A percentile compares a stretch with the other conserved stretches of the same genome.
Conservation (phyloP, 257 asterid genomes). For the Vinca minor region DNA sequence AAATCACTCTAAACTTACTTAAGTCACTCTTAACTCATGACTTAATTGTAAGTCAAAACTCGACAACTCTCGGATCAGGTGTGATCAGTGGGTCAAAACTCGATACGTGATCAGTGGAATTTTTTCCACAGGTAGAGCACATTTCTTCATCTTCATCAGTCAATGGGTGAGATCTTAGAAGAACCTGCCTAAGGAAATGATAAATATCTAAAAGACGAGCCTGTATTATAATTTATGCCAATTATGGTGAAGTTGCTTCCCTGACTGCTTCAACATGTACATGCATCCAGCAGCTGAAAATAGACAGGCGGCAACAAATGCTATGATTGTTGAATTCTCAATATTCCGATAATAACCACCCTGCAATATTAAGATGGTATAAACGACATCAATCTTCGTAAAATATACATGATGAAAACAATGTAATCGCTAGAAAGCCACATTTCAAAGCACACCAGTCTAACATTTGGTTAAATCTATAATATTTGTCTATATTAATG, state of each 20-base stretch:
- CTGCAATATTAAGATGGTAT: conserved; percentile 36
- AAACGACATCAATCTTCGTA: not conserved
- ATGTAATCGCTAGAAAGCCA: conserved; percentile 1
- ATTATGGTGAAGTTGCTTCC: conserved; percentile 63
- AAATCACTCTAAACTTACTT: too few species aligned
- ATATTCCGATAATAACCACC: conserved; percentile 42
- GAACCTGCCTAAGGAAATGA: not conserved
- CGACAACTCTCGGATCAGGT: too few species aligned
- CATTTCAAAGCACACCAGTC: not conserved
- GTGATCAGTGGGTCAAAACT: too few species aligned
- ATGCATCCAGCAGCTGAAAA: conserved; percentile 74
- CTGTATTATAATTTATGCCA: conserved; percentile 42
- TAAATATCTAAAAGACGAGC: not conserved
- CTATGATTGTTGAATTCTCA: conserved; percentile 52
- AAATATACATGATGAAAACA: not conserved
- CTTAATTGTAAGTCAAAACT: too few species aligned
- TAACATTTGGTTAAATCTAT: not conserved
- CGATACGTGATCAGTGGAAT: too few species aligned
- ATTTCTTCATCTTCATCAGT: too few species aligned
- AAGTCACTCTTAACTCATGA: too few species aligned
- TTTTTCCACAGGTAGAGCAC: too few species aligned
- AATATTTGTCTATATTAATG: not conserved
- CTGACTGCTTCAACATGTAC: conserved; percentile 57
- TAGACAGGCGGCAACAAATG: conserved; percentile 47
- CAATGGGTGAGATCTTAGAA: not conserved